Evolutionary conservation across 2,329 filamentous ascomycete species (phyloP), one percentile per base, ranked within the genome.

Genomic region (Xylariaceae sp.): DNA sequence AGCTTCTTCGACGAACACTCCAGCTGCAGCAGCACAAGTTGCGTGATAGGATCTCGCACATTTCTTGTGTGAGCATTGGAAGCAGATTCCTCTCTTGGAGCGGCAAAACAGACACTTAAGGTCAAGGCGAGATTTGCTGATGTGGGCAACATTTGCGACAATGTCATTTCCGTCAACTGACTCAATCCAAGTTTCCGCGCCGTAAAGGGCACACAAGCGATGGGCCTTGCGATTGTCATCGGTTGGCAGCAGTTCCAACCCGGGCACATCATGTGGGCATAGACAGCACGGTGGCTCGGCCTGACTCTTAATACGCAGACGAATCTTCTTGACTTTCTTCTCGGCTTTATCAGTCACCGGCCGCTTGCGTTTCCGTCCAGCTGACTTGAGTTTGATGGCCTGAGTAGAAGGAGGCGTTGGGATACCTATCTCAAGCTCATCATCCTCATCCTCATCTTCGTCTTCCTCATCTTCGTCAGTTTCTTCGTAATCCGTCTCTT

Each of bases 91-190:
- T 59, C 89, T 89, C 74, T 94, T 95, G 37, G 92, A 95, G 39
- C 92, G 90, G 72, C 94, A 99, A 76, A 90, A 96, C 62, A 96
- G 86, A 73, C 94, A 99, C 74, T 96, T 96, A 66, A 97, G 86
- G 30, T 95, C 92, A 66, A 96, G 78, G 17, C 93, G 89, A 58
- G 89, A 90, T 73, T 94, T 93, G 71, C 89, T 87, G 65, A 97
- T 92, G 61, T 85, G 84, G n/a, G 84, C 82, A 54, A 92, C 83
- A 66, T 95, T 93, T 65, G 83, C 88, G 23, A 97, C 83, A 8
- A 85, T 82, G 62, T 96, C 91, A 53, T 82, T 78, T 35, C 83
- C 89, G 62, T 89, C 84, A 9, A 88, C 82, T 1, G 79, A 82
- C 56, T 90, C 87, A 63, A 97, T 89, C 71, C 85, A 95, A 0